Percentiles rank a stretch among this genome's conserved stretches.
These are phyloP conservation scores for Tricholoma sp. DNA, from an alignment of 768 basidiomycete species.

Conservation along the genomic window DNA sequence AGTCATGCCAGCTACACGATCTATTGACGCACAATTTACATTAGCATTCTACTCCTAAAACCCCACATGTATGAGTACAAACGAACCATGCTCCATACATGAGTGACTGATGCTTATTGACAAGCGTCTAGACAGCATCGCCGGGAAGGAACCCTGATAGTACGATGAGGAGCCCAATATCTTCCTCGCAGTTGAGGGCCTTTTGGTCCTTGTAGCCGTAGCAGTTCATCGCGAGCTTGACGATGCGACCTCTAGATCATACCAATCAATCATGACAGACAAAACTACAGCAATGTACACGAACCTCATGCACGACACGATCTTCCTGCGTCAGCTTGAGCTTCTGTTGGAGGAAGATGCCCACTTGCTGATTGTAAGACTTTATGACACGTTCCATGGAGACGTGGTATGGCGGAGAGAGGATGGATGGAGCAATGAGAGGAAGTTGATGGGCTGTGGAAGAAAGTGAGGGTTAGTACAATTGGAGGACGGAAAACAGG, in stretches of 20 bases:
- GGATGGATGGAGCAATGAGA: constrained; percentile 79
- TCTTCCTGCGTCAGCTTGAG: constrained; percentile 78
- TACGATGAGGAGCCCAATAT: constrained; percentile 76
- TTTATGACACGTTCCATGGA: constrained; percentile 85
- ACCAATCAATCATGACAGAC: constrained; percentile 2
- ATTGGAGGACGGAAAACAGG: too few relatives aligned
- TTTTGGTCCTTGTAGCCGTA: constrained; percentile 89
- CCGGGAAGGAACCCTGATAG: constrained; percentile 76
- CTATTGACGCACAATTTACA: constrained; percentile 27
- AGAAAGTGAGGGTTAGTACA: constrained; percentile 14
- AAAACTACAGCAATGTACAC: constrained; percentile 9
- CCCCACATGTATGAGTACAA: background rate
- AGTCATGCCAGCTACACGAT: constrained; percentile 92
- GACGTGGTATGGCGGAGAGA: constrained; percentile 75
- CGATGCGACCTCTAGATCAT: constrained; percentile 62
- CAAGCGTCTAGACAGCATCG: constrained; percentile 80
- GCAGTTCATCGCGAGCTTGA: constrained; percentile 84
- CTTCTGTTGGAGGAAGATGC: constrained; percentile 87
- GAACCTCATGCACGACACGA: constrained; percentile 81
- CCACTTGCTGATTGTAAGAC: constrained; percentile 86
- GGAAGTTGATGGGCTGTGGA: constrained; percentile 90
- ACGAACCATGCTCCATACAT: constrained; percentile 85
- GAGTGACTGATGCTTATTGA: constrained; percentile 89
- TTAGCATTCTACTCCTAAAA: too few relatives aligned
- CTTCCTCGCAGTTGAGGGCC: constrained; percentile 87